Evolutionary conservation across 345 rosid species (phyloP).

Genomic region (Nasturtium officinale): DNA sequence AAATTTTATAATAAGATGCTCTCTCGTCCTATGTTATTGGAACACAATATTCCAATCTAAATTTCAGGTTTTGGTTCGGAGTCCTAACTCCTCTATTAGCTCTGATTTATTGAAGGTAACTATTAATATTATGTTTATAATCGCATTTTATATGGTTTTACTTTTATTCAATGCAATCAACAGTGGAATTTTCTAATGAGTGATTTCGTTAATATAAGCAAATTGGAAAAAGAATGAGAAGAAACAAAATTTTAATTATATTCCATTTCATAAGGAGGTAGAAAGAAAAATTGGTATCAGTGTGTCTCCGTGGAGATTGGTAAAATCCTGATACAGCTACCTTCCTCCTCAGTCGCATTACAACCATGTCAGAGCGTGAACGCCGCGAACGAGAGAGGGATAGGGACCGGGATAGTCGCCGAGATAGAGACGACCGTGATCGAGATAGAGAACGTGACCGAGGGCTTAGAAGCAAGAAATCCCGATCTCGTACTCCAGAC

Average conservation of each 20-base stretch:
- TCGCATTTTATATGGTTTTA: background rate
- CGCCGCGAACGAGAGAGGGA: conserved; percentile 50
- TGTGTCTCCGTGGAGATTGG: background rate
- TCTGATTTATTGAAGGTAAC: background rate
- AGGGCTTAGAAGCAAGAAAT: conserved; percentile 53
- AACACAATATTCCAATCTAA: background rate
- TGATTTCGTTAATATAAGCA: background rate
- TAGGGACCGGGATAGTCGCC: conserved; percentile 54
- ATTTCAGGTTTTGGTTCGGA: background rate
- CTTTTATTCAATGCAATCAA: too few species aligned
- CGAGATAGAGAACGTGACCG: conserved; percentile 55
- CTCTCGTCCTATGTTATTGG: background rate
- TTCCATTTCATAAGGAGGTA: background rate
- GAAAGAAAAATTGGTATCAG: background rate
- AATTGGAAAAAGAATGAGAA: background rate
- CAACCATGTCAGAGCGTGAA: conserved; percentile 49
- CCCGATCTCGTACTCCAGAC: conserved; percentile 75
- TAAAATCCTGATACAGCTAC: conserved; percentile 21
- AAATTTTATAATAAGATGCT: background rate
- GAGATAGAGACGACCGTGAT: conserved; percentile 55
- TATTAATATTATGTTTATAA: too few species aligned
- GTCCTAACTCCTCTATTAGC: background rate
- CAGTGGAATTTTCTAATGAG: background rate
- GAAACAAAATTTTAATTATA: background rate
- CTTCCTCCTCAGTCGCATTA: conserved; percentile 23